Conservation (phyloP, 192 early-diverging fungal genomes). For the Mortierella hygrophila region DNA sequence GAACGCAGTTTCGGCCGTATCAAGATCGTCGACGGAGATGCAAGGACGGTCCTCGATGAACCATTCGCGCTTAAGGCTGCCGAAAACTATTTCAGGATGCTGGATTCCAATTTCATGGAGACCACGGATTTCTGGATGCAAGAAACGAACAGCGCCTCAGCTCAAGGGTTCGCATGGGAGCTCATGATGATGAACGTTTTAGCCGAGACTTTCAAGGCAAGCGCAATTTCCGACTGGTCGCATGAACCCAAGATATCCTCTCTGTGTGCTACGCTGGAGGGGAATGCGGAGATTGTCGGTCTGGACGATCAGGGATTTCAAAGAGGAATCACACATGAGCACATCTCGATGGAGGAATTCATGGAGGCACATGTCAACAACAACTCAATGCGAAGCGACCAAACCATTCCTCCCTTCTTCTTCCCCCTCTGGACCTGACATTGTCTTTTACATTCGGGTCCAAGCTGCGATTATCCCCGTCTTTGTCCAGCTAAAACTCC, state of each 20-base stretch:
- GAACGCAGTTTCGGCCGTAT: conserved; percentile 18
- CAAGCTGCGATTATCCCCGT: neutral
- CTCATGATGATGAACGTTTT: conserved; percentile 22
- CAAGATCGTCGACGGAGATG: conserved; percentile 12
- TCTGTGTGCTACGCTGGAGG: neutral
- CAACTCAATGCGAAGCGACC: neutral
- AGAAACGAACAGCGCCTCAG: conserved; percentile 5
- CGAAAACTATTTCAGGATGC: conserved; percentile 18
- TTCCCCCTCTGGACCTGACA: conserved; percentile 26
- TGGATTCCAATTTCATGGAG: conserved; percentile 21
- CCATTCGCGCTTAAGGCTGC: conserved; percentile 19
- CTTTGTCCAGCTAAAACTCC: too few species aligned
- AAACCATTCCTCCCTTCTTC: conserved; percentile 16
- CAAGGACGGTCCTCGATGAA: conserved; percentile 23
- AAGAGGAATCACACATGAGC: conserved; percentile 13
- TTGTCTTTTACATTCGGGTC: conserved; percentile 25
- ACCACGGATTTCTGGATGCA: neutral
- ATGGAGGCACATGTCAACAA: conserved; percentile 21
- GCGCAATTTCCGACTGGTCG: conserved; percentile 11
- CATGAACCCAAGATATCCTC: neutral
- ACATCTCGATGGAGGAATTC: conserved; percentile 21
- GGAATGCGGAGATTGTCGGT: conserved; percentile 17
- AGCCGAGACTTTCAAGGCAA: conserved; percentile 8
- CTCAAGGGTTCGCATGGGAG: conserved; percentile 14
- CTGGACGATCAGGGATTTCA: conserved; percentile 13